A percentile compares a stretch with the other conserved stretches of the same genome.
Evolutionary conservation across 805 yeast species (phyloP).

Genomic region (Metschnikowia colocasiae): DNA sequence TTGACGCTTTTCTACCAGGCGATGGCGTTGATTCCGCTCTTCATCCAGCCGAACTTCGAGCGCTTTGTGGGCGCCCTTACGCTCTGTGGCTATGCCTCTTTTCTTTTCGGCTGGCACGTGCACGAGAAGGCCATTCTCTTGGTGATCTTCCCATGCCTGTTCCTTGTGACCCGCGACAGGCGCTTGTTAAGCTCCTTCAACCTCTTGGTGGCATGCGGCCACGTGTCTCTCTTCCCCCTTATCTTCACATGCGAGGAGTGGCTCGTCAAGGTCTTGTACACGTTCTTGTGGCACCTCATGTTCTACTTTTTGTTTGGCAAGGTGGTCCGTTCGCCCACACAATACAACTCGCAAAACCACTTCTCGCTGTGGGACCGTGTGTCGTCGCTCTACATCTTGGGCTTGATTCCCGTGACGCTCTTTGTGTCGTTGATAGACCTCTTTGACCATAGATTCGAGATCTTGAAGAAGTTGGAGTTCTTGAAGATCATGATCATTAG

Average conservation of each 20-base stretch:
- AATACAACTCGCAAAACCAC: constrained; percentile 15
- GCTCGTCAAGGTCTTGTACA: constrained; percentile 69
- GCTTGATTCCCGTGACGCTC: constrained; percentile 61
- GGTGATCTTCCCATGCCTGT: constrained; percentile 82
- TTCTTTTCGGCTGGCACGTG: constrained; percentile 97
- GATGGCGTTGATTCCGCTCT: constrained; percentile 69
- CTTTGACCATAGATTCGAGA: constrained; percentile 48
- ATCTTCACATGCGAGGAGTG: constrained; percentile 78
- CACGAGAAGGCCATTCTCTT: constrained; percentile 96
- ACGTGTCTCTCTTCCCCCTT: constrained; percentile 84
- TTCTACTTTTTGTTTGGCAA: constrained; percentile 70
- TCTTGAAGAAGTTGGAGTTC: constrained; percentile 64
- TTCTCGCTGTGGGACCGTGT: constrained; percentile 54
- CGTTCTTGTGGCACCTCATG: constrained; percentile 81
- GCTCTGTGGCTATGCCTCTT: constrained; percentile 86
- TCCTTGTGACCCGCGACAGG: constrained; percentile 67
- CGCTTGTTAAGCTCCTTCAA: constrained; percentile 69
- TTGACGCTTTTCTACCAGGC: constrained; percentile 83
- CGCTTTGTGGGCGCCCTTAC: constrained; percentile 83
- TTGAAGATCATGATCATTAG: constrained; percentile 77
- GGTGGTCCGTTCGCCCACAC: constrained; percentile 55
- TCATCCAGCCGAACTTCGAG: constrained; percentile 65
- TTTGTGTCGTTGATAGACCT: constrained; percentile 45
- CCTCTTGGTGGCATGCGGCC: constrained; percentile 73
- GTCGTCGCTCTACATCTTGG: constrained; percentile 61